Percentiles rank a stretch among this genome's conserved stretches.
Conservation (phyloP, 2,329 filamentous ascomycete species). For the Trichoderma atrobrunneum region DNA sequence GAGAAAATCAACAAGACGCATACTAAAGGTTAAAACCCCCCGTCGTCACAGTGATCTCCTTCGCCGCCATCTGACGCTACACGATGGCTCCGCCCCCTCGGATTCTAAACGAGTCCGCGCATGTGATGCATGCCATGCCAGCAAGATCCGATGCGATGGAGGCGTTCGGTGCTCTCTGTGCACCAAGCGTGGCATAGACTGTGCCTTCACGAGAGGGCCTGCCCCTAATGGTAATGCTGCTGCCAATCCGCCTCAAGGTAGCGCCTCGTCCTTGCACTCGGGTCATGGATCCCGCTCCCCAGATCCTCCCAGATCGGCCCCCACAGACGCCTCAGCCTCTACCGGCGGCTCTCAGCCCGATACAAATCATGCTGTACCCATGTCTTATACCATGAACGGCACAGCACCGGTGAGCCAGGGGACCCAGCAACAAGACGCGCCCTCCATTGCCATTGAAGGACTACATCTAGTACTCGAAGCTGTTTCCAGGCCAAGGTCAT, state of each 20-base stretch:
- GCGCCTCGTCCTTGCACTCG: not conserved
- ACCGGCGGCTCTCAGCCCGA: not conserved
- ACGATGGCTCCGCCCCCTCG: slow-evolving; percentile 32
- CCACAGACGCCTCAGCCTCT: not conserved
- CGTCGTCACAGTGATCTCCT: slow-evolving; percentile 34
- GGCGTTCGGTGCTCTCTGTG: slow-evolving; percentile 40
- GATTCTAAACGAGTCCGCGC: slow-evolving; percentile 38
- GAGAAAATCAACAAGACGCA: slow-evolving; percentile 3
- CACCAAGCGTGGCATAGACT: slow-evolving; percentile 37
- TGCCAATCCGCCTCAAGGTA: not conserved
- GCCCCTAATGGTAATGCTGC: not conserved
- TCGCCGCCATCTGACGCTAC: slow-evolving; percentile 37
- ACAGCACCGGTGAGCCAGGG: not conserved
- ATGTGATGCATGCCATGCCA: slow-evolving; percentile 44
- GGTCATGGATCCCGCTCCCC: not conserved
- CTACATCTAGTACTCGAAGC: slow-evolving; percentile 12
- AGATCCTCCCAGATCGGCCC: not conserved
- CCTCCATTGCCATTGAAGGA: not conserved
- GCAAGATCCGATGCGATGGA: slow-evolving; percentile 46
- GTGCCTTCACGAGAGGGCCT: slow-evolving; percentile 29
- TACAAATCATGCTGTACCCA: not conserved
- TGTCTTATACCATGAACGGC: not conserved
- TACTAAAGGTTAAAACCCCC: not conserved
- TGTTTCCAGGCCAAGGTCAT: slow-evolving; percentile 10
- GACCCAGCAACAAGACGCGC: not conserved